These are phyloP conservation scores for Curvularia sp. DNA, from an alignment of 2,329 filamentous ascomycete species.

Conservation along the genomic window DNA sequence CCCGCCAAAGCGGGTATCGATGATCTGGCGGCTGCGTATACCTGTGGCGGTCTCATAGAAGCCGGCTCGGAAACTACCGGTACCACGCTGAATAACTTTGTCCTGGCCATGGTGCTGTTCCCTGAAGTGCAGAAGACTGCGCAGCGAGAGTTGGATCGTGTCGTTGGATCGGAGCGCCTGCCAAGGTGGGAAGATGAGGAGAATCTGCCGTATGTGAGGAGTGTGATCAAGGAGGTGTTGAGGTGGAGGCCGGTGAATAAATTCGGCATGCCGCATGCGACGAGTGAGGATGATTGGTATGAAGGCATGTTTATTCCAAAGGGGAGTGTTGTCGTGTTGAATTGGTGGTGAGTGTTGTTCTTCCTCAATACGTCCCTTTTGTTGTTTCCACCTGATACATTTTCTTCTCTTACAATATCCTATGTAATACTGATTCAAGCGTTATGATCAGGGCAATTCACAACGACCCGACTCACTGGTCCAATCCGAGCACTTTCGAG, in stretches of 20 bases:
- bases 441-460: conserved; percentile 42
- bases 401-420: neutral
- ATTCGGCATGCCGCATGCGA: conserved; percentile 47
- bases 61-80: conserved; percentile 46
- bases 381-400: neutral
- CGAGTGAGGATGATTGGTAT: conserved; percentile 46
- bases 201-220: conserved; percentile 47
- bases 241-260: conserved; percentile 45
- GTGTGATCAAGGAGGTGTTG: conserved; percentile 42
- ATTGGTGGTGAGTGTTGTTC: conserved; percentile 40
- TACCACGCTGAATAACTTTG: conserved; percentile 43
- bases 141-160: conserved; percentile 40
- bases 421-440: neutral
- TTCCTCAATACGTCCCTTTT: neutral
- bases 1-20: conserved; percentile 45
- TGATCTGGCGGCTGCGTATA: conserved; percentile 46
- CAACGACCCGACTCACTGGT: conserved; percentile 36
- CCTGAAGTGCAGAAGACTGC: conserved; percentile 36
- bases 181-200: conserved; percentile 45
- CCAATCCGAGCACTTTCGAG: conserved; percentile 42
- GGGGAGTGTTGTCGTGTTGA: conserved; percentile 43
- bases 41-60: conserved; percentile 45
- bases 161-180: conserved; percentile 39
- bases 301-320: conserved; percentile 53
- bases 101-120: conserved; percentile 41